Evolutionary conservation across 1,284 basidiomycete species (phyloP).

Genomic region (Ustilago hordei): DNA sequence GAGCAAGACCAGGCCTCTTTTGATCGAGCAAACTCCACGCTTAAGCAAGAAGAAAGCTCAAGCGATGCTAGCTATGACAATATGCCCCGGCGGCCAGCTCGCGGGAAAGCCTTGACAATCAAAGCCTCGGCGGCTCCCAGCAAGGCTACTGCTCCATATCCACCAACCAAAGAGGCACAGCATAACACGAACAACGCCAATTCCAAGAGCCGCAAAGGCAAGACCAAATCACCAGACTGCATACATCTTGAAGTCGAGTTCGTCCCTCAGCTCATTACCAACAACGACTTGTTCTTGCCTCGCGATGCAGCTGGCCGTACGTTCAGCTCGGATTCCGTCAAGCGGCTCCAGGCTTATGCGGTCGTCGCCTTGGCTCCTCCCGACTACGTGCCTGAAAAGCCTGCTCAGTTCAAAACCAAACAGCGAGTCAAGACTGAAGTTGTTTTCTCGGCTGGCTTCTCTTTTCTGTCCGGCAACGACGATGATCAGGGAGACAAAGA

Average conservation of each 20-base stretch:
- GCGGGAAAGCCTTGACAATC: not conserved
- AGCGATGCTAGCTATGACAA: not conserved
- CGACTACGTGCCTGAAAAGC: slow-evolving; percentile 7
- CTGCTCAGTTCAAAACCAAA: not conserved
- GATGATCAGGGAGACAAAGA: not conserved
- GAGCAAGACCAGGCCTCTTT: not conserved
- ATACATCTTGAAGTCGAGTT: slow-evolving; percentile 45
- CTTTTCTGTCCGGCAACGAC: not conserved
- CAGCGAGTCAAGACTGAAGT: not conserved
- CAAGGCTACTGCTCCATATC: not conserved
- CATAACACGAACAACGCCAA: not conserved
- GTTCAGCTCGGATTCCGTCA: not conserved
- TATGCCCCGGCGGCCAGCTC: not conserved
- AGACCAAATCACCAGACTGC: slow-evolving; percentile 13
- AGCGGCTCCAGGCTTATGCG: slow-evolving; percentile 23
- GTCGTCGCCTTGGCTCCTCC: slow-evolving; percentile 33
- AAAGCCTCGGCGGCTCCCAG: not conserved
- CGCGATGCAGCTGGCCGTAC: slow-evolving; percentile 2
- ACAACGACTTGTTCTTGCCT: slow-evolving; percentile 7
- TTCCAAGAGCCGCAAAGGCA: slow-evolving; percentile 16
- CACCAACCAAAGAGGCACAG: not conserved
- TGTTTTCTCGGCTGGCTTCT: not conserved
- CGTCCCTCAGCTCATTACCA: slow-evolving; percentile 15
- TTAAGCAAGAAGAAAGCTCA: not conserved
- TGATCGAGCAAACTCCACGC: not conserved